Evolutionary conservation across 768 basidiomycete species (phyloP).

Genomic region (Leccinum rimulosum): DNA sequence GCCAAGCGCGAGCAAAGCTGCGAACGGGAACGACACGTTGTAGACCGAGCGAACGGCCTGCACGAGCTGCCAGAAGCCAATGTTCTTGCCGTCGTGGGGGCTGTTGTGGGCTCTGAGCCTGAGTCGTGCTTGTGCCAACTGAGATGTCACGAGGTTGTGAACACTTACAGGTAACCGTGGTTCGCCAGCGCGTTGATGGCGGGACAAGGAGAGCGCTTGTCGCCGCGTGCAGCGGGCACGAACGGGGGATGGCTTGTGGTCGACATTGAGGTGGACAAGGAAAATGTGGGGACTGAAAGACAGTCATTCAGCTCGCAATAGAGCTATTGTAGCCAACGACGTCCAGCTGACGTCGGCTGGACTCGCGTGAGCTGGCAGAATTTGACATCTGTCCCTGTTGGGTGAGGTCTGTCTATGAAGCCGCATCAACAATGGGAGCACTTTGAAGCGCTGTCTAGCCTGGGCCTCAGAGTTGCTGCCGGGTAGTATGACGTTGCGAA

Average conservation of each 20-base stretch:
- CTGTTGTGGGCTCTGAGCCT: constrained; percentile 36
- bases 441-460: too few relatives aligned
- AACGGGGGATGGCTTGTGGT: constrained; percentile 25
- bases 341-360: too few relatives aligned
- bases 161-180: constrained; percentile 67
- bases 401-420: too few relatives aligned
- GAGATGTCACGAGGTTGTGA: not conserved
- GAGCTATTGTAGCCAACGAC: too few relatives aligned
- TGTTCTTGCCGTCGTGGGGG: constrained; percentile 48
- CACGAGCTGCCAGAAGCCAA: constrained; percentile 48
- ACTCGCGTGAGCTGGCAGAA: too few relatives aligned
- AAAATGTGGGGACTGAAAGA: not conserved
- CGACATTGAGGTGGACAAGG: constrained; percentile 22
- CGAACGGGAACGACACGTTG: constrained; percentile 56
- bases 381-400: too few relatives aligned
- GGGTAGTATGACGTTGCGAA: not conserved
- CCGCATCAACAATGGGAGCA: too few relatives aligned
- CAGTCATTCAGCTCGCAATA: too few relatives aligned
- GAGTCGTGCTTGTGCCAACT: not conserved
- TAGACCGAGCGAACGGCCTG: constrained; percentile 54
- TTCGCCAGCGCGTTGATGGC: constrained; percentile 74
- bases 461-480: too few relatives aligned
- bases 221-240: constrained; percentile 30
- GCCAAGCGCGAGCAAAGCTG: constrained; percentile 46
- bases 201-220: constrained; percentile 68